These are phyloP conservation scores for Bipolaris oryzae DNA, from an alignment of 2,329 filamentous ascomycete genomes.

Conservation along the genomic window DNA sequence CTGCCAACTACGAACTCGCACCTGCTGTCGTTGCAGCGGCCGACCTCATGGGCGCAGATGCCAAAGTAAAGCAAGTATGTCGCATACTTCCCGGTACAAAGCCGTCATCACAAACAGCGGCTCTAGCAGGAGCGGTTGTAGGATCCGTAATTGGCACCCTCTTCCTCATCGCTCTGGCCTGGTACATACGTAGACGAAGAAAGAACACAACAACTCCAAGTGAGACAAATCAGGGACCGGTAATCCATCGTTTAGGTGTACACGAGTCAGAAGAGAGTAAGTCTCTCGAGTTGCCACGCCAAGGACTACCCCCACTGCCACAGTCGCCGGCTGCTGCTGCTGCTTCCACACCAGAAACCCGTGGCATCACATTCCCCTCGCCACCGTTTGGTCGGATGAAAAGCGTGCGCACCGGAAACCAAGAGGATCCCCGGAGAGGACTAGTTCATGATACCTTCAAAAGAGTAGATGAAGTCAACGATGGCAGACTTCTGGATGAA, in stretches of 20 bases:
- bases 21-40: constrained; percentile 20
- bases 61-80: constrained; percentile 22
- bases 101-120: constrained; percentile 9
- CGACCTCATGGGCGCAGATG: constrained; percentile 20
- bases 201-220: constrained; percentile 4
- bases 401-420: constrained; percentile 1
- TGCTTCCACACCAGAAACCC: not conserved
- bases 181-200: constrained; percentile 13
- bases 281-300: constrained; percentile 17
- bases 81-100: constrained; percentile 17
- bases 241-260: constrained; percentile 2
- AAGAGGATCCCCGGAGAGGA: constrained; percentile 17
- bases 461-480: constrained; percentile 21
- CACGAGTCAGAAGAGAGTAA: constrained; percentile 12
- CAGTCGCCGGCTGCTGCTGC: not conserved
- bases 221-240: constrained; percentile 7
- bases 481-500: constrained; percentile 25
- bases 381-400: constrained; percentile 4
- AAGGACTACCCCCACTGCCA: constrained; percentile 5
- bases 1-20: constrained; percentile 24
- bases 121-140: constrained; percentile 15
- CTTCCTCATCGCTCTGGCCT: constrained; percentile 12
- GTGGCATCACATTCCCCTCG: constrained; percentile 14
- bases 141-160: constrained; percentile 16
- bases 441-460: constrained; percentile 17